phyloP scores from a whole-genome alignment of 2,329 filamentous ascomycete species.

The Cercospora nicotianae region DNA sequence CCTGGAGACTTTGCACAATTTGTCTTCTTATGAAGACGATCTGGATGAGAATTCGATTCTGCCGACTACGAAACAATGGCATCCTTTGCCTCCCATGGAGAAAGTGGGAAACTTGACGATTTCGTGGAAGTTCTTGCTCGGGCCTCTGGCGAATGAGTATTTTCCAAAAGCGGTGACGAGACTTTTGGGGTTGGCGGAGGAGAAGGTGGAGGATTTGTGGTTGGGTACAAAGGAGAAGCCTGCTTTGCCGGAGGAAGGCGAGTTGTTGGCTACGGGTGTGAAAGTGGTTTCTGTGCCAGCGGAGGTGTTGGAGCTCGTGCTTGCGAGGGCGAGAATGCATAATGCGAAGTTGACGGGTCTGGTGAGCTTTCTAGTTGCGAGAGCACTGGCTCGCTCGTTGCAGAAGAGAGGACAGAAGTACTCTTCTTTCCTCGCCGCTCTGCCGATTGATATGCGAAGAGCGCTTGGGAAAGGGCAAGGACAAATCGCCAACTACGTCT shows the following conservation, averaged over 20 bases:
- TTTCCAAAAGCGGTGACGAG: slow-evolving; percentile 41
- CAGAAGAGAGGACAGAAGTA: slow-evolving; percentile 15
- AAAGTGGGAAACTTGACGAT: slow-evolving; percentile 43
- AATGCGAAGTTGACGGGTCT: slow-evolving; percentile 46
- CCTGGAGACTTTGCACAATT: slow-evolving; percentile 31
- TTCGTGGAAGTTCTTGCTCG: slow-evolving; percentile 48
- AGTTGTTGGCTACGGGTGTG: slow-evolving; percentile 35
- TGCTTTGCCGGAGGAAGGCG: background rate
- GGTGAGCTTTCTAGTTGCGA: slow-evolving; percentile 44
- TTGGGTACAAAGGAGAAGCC: slow-evolving; percentile 24
- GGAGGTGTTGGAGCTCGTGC: slow-evolving; percentile 31
- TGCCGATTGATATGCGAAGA: slow-evolving; percentile 46
- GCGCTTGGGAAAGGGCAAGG: slow-evolving; percentile 36
- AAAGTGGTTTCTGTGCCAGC: slow-evolving; percentile 38
- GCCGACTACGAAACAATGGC: slow-evolving; percentile 15
- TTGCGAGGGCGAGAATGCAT: slow-evolving; percentile 38
- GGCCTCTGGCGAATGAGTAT: slow-evolving; percentile 42
- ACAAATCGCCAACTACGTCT: slow-evolving; percentile 43
- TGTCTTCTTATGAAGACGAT: background rate
- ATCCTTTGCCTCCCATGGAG: slow-evolving; percentile 42
- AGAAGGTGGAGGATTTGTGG: slow-evolving; percentile 32
- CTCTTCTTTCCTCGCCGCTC: slow-evolving; percentile 43
- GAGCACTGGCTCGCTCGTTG: slow-evolving; percentile 41
- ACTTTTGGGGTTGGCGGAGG: slow-evolving; percentile 39
- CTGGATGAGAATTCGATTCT: slow-evolving; percentile 15